Evolutionary conservation across 2,329 filamentous ascomycete genomes (phyloP).

Genomic region (Penicillium sp.): DNA sequence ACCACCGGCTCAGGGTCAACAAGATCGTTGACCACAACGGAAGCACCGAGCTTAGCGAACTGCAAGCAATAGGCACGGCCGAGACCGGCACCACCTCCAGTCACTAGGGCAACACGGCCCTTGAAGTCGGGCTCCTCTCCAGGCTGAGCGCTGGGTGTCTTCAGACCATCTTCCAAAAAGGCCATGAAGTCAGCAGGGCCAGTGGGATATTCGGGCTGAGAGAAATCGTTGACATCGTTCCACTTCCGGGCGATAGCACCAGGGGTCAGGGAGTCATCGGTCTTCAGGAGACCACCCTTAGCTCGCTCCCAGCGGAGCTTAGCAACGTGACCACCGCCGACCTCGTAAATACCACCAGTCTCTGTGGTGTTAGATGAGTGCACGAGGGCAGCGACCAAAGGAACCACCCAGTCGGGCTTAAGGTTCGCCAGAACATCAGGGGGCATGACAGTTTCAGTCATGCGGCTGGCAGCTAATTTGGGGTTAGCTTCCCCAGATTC

Average conservation of each 20-base stretch:
- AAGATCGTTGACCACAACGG: conserved; percentile 94
- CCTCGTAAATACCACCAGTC: conserved; percentile 88
- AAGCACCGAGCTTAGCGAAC: conserved; percentile 79
- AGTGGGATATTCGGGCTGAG: conserved; percentile 74
- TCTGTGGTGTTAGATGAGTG: conserved; percentile 82
- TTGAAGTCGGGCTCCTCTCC: conserved; percentile 77
- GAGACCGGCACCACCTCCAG: conserved; percentile 85
- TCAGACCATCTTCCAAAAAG: conserved; percentile 78
- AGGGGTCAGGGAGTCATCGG: conserved; percentile 83
- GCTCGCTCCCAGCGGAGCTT: conserved; percentile 96
- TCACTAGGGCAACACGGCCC: conserved; percentile 82
- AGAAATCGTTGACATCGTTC: conserved; percentile 84
- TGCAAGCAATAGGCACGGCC: conserved; percentile 87
- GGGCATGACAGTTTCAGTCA: conserved; percentile 94
- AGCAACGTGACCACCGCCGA: conserved; percentile 85
- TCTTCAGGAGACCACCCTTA: conserved; percentile 82
- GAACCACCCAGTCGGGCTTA: conserved; percentile 93
- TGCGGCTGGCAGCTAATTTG: conserved; percentile 74
- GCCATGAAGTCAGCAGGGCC: conserved; percentile 86
- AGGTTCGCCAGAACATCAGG: conserved; percentile 83
- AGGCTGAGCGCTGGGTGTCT: conserved; percentile 69
- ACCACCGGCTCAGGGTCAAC: conserved; percentile 87
- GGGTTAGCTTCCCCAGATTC: conserved; percentile 10
- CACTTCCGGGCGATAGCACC: conserved; percentile 86
- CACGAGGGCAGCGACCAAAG: conserved; percentile 81